Percentiles rank a stretch among this genome's conserved stretches.
Conservation (phyloP, 768 basidiomycete species). For the Suillus subalutaceus region DNA sequence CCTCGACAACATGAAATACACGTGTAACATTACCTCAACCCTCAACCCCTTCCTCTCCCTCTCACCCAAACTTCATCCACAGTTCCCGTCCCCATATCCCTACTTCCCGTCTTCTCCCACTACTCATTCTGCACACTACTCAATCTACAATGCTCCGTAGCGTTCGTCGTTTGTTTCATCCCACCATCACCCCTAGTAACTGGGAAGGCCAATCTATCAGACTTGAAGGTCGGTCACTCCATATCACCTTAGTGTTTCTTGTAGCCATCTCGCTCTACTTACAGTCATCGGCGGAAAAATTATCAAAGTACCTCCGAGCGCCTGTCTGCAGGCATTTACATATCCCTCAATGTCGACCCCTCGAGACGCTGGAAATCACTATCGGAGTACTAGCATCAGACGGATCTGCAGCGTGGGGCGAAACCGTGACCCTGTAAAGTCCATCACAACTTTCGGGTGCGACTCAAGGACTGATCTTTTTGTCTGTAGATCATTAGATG, state of each 20-base stretch:
- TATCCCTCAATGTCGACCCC: neutral
- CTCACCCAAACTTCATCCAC: no score
- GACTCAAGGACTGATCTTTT: neutral
- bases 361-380: neutral
- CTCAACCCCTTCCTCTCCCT: no score
- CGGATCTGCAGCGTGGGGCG: neutral
- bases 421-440: neutral
- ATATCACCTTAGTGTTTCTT: neutral
- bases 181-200: neutral
- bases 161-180: no score
- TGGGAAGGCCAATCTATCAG: neutral
- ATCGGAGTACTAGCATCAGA: neutral
- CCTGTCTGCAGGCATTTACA: neutral
- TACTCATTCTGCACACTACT: no score
- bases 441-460: neutral
- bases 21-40: no score
- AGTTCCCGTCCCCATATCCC: no score
- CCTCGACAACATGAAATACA: no score
- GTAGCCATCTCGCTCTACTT: no score
- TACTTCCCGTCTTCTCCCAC: no score
- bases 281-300: neutral
- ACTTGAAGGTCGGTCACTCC: neutral
- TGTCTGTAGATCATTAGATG: neutral
- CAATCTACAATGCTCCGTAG: no score
- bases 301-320: neutral